These are phyloP conservation scores for Marvania coccoides DNA, from an alignment of 139 green algal genomes.

Conservation along the genomic window DNA sequence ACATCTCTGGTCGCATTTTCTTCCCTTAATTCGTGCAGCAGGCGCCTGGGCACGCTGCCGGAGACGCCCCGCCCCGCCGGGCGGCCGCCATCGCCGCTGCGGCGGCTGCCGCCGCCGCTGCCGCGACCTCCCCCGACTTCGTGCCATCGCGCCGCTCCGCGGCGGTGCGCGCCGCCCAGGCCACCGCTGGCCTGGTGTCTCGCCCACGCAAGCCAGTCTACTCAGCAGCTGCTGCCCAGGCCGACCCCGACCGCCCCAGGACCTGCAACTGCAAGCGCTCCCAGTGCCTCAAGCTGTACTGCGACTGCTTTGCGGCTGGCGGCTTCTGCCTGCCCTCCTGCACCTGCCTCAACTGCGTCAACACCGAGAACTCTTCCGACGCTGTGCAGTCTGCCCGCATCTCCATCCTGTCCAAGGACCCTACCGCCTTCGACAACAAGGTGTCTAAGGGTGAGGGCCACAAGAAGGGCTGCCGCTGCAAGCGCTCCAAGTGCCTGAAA, in stretches of 20 bases:
- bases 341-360: constrained; percentile 59
- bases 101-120: background rate
- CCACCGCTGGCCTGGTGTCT: background rate
- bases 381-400: constrained; percentile 9
- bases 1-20: background rate
- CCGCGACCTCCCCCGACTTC: background rate
- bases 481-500: constrained; percentile 44
- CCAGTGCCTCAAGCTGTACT: constrained; percentile 88
- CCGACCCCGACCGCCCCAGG: background rate
- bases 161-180: background rate
- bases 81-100: constrained; percentile 9
- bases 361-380: constrained; percentile 22
- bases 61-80: background rate
- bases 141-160: background rate
- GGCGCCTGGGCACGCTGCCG: no score
- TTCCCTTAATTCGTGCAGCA: no score
- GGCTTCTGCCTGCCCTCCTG: constrained; percentile 40
- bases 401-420: constrained; percentile 43
- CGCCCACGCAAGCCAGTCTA: background rate
- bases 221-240: background rate
- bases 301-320: constrained; percentile 73
- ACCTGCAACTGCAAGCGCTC: constrained; percentile 84
- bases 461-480: constrained; percentile 76
- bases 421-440: constrained; percentile 64
- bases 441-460: constrained; percentile 42